phyloP scores from a whole-genome alignment of 139 green algal species.

The Volvox reticuliferus region DNA sequence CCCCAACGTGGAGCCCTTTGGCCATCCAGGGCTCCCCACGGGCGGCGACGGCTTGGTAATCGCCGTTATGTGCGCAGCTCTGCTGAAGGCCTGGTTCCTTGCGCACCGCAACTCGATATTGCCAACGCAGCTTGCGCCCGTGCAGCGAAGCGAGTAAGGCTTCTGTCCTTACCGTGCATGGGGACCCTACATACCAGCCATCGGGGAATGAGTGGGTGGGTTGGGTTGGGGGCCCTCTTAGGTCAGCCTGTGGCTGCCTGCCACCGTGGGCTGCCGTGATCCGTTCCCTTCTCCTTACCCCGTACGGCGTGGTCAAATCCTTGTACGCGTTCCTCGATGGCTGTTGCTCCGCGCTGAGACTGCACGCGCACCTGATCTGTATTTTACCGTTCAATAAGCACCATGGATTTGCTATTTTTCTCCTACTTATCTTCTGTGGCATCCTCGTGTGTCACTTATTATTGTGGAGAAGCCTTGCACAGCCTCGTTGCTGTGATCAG shows the following conservation, averaged over 20 bases:
- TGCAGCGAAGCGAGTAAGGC: background rate
- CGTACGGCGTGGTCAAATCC: slow-evolving; percentile 38
- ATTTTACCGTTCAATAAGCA: too few relatives aligned
- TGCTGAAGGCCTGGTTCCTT: slow-evolving; percentile 45
- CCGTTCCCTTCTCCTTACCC: background rate
- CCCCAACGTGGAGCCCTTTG: background rate
- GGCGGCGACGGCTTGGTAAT: background rate
- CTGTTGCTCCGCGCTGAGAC: slow-evolving; percentile 60
- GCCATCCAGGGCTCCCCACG: background rate
- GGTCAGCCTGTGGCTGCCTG: too few relatives aligned
- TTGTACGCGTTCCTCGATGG: slow-evolving; percentile 58
- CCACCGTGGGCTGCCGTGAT: too few relatives aligned
- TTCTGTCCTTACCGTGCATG: background rate
- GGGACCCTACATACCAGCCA: too few relatives aligned
- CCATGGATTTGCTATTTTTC: too few relatives aligned
- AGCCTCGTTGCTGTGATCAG: too few relatives aligned
- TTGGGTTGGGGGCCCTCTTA: too few relatives aligned
- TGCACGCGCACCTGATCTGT: too few relatives aligned
- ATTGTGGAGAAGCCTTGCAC: too few relatives aligned
- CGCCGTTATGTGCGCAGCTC: background rate
- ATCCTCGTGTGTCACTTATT: too few relatives aligned
- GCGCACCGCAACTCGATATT: slow-evolving; percentile 23
- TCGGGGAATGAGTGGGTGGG: too few relatives aligned
- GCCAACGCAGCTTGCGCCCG: slow-evolving; percentile 31
- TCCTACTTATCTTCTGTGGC: too few relatives aligned